These are phyloP conservation scores for Neurospora sp. DNA, from an alignment of 495 filamentous ascomycete species.

Conservation along the genomic window DNA sequence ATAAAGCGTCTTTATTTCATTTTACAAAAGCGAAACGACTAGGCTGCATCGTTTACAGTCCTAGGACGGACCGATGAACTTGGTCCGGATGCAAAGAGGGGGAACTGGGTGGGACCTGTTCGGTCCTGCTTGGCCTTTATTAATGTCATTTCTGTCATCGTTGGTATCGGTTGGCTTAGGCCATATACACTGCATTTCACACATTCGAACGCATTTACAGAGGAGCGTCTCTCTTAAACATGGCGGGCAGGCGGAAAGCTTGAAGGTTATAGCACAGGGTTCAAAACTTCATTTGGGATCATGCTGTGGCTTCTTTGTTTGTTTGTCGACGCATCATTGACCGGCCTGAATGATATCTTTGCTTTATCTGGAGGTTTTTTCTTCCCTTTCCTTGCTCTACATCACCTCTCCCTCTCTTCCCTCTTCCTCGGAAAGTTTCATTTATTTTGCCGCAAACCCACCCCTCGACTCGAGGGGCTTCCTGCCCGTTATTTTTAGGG, in stretches of 20 bases:
- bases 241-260: constrained; percentile 3
- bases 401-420: neutral
- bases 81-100: neutral
- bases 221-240: constrained; percentile 8
- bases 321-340: constrained; percentile 1
- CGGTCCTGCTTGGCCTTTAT: neutral
- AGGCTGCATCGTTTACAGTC: neutral
- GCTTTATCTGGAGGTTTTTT: neutral
- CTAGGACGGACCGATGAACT: neutral
- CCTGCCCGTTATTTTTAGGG: neutral
- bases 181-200: constrained; percentile 4
- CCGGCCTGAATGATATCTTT: constrained; percentile 11
- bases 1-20: neutral
- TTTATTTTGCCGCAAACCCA: neutral
- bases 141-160: neutral
- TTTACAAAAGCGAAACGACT: neutral
- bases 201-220: constrained; percentile 14
- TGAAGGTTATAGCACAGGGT: neutral
- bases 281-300: neutral
- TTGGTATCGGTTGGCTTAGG: constrained; percentile 1
- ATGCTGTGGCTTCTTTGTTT: constrained; percentile 1
- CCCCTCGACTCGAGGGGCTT: neutral
- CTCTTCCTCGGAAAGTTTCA: neutral
- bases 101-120: neutral
- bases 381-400: neutral